A percentile compares a stretch with the other conserved stretches of the same genome.
Conservation (phyloP, 78 protist genomes). For the Isochrysis galbana region DNA sequence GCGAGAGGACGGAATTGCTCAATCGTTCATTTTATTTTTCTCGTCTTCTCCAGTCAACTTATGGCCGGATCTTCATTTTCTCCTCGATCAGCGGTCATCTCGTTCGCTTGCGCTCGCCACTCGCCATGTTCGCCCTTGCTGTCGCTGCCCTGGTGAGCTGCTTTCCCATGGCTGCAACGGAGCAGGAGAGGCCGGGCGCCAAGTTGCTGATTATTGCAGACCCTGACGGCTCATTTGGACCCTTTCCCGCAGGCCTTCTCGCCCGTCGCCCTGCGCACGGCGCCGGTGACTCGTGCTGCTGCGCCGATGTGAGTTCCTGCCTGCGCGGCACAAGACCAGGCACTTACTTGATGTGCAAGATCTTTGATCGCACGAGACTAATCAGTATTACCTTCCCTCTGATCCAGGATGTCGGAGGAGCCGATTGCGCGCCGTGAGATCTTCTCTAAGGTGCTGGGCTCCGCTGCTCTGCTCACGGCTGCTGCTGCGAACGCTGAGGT, state of each 20-base stretch:
- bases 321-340: neutral
- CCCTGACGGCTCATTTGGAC: too few relatives aligned
- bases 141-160: too few relatives aligned
- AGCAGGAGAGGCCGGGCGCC: too few relatives aligned
- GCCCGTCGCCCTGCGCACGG: neutral
- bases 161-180: too few relatives aligned
- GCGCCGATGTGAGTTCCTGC: neutral
- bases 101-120: too few relatives aligned
- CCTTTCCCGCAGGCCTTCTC: neutral
- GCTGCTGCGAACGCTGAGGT: slow-evolving; percentile 20
- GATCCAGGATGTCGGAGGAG: slow-evolving; percentile 33
- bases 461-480: neutral
- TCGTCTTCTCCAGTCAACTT: too few relatives aligned
- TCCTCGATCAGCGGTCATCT: too few relatives aligned
- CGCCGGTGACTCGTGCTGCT: neutral
- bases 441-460: neutral
- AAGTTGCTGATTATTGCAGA: too few relatives aligned
- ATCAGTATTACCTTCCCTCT: neutral
- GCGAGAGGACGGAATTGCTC: too few relatives aligned
- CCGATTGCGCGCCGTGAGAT: slow-evolving; percentile 30
- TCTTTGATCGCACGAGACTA: neutral
- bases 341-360: neutral
- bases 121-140: too few relatives aligned
- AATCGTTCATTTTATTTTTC: too few relatives aligned
- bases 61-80: too few relatives aligned